phyloP scores from a whole-genome alignment of 768 basidiomycete genomes.

The Asterophora lycoperdoides region DNA sequence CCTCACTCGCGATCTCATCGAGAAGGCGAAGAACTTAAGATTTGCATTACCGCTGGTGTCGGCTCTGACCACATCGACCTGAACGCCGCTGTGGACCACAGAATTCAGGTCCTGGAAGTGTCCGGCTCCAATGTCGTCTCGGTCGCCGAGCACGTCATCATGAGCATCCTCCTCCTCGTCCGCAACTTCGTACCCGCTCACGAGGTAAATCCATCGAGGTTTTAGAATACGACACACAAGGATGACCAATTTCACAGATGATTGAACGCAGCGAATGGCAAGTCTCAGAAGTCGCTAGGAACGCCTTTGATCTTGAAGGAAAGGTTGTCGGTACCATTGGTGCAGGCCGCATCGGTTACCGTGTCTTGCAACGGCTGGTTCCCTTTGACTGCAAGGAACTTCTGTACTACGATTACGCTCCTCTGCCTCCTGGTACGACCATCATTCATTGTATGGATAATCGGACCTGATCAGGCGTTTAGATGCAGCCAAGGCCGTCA shows the following conservation, averaged over 20 bases:
- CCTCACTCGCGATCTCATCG: slow-evolving; percentile 66
- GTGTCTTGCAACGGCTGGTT: slow-evolving; percentile 72
- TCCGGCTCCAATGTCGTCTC: slow-evolving; percentile 89
- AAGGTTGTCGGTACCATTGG: slow-evolving; percentile 93
- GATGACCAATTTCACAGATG: slow-evolving; percentile 41
- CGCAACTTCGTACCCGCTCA: slow-evolving; percentile 88
- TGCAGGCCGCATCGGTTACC: slow-evolving; percentile 76
- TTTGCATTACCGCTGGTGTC: slow-evolving; percentile 88
- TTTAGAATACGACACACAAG: background rate
- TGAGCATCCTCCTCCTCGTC: slow-evolving; percentile 88
- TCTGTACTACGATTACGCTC: slow-evolving; percentile 82
- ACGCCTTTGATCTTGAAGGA: slow-evolving; percentile 84
- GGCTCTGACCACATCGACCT: slow-evolving; percentile 90
- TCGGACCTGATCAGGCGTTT: background rate
- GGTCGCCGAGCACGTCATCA: slow-evolving; percentile 87
- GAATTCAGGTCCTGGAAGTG: slow-evolving; percentile 79
- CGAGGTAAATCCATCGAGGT: slow-evolving; percentile 44
- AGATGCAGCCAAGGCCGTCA: slow-evolving; percentile 64
- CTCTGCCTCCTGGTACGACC: slow-evolving; percentile 55
- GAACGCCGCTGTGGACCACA: slow-evolving; percentile 77
- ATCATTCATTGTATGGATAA: background rate
- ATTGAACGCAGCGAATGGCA: slow-evolving; percentile 84
- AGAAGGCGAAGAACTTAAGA: slow-evolving; percentile 87
- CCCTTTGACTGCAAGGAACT: slow-evolving; percentile 90
- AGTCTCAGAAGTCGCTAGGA: slow-evolving; percentile 77